These are phyloP conservation scores for Polytolypa hystricis DNA, from an alignment of 2,329 filamentous ascomycete genomes.

Conservation along the genomic window DNA sequence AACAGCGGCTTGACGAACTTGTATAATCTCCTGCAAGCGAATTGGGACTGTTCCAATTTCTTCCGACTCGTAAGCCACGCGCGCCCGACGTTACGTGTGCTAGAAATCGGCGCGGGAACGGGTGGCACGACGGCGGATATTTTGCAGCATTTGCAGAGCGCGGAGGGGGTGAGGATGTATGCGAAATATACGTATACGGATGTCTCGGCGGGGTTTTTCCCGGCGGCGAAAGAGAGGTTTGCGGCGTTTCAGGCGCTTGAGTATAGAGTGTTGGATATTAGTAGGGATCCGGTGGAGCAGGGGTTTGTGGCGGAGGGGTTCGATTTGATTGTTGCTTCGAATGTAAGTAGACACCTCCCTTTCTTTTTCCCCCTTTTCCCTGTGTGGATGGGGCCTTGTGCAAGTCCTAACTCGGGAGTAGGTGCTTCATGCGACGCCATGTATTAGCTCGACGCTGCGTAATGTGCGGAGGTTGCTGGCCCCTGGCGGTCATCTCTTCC, in stretches of 20 bases:
- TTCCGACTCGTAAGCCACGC: slow-evolving; percentile 3
- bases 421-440: slow-evolving; percentile 1
- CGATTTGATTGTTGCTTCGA: slow-evolving; percentile 25
- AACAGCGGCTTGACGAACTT: not conserved
- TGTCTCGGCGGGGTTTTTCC: slow-evolving; percentile 31
- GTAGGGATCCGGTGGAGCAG: slow-evolving; percentile 19
- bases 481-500: not conserved
- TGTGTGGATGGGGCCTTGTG: not conserved
- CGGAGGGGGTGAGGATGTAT: not conserved
- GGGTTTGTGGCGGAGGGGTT: slow-evolving; percentile 21
- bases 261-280: slow-evolving; percentile 21
- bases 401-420: not conserved
- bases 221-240: slow-evolving; percentile 20
- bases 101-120: slow-evolving; percentile 18
- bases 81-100: slow-evolving; percentile 12
- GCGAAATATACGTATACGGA: slow-evolving; percentile 34
- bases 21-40: not conserved
- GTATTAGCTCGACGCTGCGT: not conserved
- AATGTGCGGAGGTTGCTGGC: not conserved
- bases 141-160: slow-evolving; percentile 11
- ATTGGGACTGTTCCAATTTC: not conserved
- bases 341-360: slow-evolving; percentile 15
- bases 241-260: slow-evolving; percentile 14
- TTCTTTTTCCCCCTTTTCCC: not conserved
- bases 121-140: slow-evolving; percentile 14